Evolutionary conservation across 805 yeast species (phyloP).

Genomic region (Schizosaccharomyces japonicus): DNA sequence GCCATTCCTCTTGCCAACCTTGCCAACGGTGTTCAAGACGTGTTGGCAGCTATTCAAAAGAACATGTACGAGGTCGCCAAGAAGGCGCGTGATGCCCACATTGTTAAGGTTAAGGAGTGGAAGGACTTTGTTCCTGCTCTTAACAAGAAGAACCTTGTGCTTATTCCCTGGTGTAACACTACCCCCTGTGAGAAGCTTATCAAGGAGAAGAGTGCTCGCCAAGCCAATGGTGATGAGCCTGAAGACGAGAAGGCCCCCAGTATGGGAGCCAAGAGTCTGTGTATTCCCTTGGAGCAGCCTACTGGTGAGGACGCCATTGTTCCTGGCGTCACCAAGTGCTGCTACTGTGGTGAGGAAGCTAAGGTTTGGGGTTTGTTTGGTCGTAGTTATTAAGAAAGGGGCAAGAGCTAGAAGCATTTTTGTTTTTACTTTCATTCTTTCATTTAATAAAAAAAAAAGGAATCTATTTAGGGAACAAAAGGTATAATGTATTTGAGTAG

Average conservation of each 20-base stretch:
- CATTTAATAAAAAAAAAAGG: background rate
- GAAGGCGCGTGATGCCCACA: constrained; percentile 58
- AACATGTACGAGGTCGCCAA: constrained; percentile 60
- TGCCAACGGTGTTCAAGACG: constrained; percentile 41
- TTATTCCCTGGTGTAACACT: constrained; percentile 95
- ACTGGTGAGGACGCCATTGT: constrained; percentile 25
- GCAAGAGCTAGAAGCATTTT: too few species aligned
- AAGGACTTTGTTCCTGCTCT: constrained; percentile 78
- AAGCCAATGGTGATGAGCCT: constrained; percentile 49
- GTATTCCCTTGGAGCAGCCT: constrained; percentile 90
- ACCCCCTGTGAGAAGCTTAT: constrained; percentile 89
- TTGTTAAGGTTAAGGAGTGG: constrained; percentile 63
- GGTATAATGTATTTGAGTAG: too few species aligned
- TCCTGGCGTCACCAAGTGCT: constrained; percentile 54
- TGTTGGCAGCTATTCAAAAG: constrained; percentile 59
- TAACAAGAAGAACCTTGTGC: constrained; percentile 69
- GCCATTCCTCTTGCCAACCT: constrained; percentile 41
- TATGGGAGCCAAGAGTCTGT: constrained; percentile 96
- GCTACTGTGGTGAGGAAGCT: constrained; percentile 57
- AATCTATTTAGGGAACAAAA: background rate
- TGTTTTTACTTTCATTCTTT: background rate
- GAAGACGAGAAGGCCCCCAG: constrained; percentile 95
- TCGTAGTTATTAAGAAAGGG: constrained; percentile 53
- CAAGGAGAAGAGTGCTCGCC: constrained; percentile 64
- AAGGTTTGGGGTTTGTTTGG: constrained; percentile 83